Percentiles rank a stretch among this genome's conserved stretches.
Conservation (phyloP, 768 basidiomycete genomes). For the Lepiota brunneoincarnata region DNA sequence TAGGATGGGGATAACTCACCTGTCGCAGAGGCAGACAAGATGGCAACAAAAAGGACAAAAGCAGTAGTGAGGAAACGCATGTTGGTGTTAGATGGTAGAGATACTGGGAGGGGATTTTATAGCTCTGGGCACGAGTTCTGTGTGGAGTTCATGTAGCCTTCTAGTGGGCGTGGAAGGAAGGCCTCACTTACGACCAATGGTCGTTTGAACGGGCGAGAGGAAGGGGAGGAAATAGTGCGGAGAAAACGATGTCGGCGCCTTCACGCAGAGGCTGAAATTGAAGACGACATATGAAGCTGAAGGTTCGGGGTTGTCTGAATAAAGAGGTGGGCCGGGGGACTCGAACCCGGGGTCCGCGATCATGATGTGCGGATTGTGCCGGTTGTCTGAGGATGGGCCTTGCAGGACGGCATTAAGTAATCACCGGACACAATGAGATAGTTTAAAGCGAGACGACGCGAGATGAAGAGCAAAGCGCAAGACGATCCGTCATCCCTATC, state of each 20-base stretch:
- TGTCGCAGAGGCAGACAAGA: slow-evolving; percentile 1
- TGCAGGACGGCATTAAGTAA: neutral
- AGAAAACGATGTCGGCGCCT: too few relatives aligned
- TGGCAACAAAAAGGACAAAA: neutral
- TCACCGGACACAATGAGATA: neutral
- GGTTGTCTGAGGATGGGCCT: too few relatives aligned
- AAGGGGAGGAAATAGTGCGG: slow-evolving; percentile 2
- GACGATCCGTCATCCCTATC: neutral
- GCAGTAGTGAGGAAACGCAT: slow-evolving; percentile 4
- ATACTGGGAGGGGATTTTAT: neutral
- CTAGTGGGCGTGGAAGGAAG: neutral
- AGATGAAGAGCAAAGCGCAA: neutral
- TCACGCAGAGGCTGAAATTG: too few relatives aligned
- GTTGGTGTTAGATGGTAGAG: neutral
- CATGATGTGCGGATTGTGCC: too few relatives aligned
- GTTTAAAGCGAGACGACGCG: too few relatives aligned
- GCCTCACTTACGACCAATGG: neutral
- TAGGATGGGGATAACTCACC: neutral
- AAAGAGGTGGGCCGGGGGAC: too few relatives aligned
- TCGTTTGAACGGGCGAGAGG: neutral
- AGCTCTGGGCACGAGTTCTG: neutral
- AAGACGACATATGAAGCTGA: too few relatives aligned
- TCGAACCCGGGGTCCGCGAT: too few relatives aligned
- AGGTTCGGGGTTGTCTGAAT: too few relatives aligned
- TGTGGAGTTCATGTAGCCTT: neutral